phyloP scores from a whole-genome alignment of 164 flowering plant species.

The Sextonia rubra region DNA sequence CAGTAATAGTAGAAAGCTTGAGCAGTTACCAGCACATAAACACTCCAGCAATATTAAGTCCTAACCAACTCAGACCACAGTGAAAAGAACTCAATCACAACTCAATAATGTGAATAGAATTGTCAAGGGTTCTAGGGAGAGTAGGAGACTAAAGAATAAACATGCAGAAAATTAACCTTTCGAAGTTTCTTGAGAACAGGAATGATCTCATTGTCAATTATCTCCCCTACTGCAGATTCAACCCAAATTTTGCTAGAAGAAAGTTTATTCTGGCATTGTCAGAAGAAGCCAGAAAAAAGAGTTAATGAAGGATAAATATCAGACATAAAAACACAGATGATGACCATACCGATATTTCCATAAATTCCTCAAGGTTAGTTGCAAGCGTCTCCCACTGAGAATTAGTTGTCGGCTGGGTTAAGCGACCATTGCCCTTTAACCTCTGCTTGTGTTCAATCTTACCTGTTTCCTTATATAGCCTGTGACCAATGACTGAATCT shows the following conservation, averaged over 20 bases:
- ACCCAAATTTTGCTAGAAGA: slow-evolving; percentile 40
- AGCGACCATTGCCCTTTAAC: slow-evolving; percentile 27
- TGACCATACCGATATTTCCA: slow-evolving; percentile 44
- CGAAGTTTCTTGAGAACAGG: slow-evolving; percentile 61
- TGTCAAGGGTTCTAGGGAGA: neutral
- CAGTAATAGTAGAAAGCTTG: neutral
- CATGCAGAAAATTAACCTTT: slow-evolving; percentile 37
- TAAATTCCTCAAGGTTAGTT: slow-evolving; percentile 78
- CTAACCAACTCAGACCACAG: neutral
- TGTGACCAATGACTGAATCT: slow-evolving; percentile 52
- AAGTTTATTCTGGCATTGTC: slow-evolving; percentile 50
- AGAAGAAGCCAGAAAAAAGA: slow-evolving; percentile 6
- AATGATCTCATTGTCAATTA: slow-evolving; percentile 42
- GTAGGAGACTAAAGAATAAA: neutral
- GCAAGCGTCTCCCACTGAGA: slow-evolving; percentile 84
- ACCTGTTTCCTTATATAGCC: slow-evolving; percentile 67
- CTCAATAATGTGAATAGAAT: neutral
- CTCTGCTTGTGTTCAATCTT: slow-evolving; percentile 24
- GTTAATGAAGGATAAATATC: neutral
- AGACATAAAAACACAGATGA: slow-evolving; percentile 1
- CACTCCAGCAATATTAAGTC: neutral
- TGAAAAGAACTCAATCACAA: neutral
- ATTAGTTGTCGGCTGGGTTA: slow-evolving; percentile 14
- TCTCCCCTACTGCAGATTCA: slow-evolving; percentile 46
- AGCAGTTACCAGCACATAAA: neutral